Evolutionary conservation across 176 grass and related monocot genomes (phyloP), one percentile per base, ranked within the genome.

Genomic region (Musa beccarii): DNA sequence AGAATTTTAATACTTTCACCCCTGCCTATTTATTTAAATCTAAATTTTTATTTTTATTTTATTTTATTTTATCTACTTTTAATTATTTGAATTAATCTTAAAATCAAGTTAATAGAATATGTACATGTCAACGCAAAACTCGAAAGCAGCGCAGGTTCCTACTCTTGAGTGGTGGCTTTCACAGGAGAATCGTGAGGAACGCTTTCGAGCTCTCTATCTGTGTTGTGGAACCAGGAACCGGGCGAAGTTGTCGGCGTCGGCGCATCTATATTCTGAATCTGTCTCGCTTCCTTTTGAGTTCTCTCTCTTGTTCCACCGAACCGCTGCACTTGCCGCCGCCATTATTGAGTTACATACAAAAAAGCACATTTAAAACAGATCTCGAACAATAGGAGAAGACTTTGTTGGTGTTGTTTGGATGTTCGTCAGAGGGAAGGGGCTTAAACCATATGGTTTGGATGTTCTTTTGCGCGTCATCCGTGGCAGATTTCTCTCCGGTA

Each of bases 121-220:
- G 34, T 43, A 43, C 34, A 43, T 43, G 4, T 43, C 34, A 43
- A 43, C 4, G 34, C 34, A 43, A 43, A 43, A 43, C 34, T 43
- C 3, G 34, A 43, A 43, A 43, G 34, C 3, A 43, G 4, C 34
- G 28, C 28, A 29, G 28, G 29, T 73, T 28, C 74, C 63, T 89
- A 92, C 86, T 63, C 23, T 80, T 84, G 21, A 89, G 54, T 14
- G 84, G 25, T 0, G 81, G 90, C n/a, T 84, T 81, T 68, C 53
- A 74, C 66, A 3, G 82, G 81, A 1, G 81, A 79, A 54, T 80
- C 66, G 43, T 65, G 49, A 0, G 83, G 86, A 49, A 74, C 67
- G 54, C 86, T 92, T 53, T 89, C 86, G 49, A 92, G 29, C 77
- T 89, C 86, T 75, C 69, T 49, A 20, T 81, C 80, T 4, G 64